Base-by-base conservation (phyloP, 306 rosid species). In the Lathyrus sativus region DNA sequence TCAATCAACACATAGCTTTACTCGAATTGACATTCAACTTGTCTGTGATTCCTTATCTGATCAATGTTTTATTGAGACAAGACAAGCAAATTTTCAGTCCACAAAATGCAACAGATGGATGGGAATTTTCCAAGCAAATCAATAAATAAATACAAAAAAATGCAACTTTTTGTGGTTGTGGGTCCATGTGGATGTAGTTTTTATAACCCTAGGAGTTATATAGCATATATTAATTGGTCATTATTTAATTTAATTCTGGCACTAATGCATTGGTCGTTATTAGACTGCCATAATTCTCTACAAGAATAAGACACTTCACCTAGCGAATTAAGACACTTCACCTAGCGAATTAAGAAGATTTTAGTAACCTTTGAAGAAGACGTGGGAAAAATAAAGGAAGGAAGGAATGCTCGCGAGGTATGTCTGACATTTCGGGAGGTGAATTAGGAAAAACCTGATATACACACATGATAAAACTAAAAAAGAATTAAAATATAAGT, bases 1-100 rank as follows among this genome's bases (percentile, higher is more conserved):
- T 31, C 76, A 70, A 69, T 70, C 72, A 68, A 44, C 4, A 15
- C 24, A 15, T 62, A 33, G 10, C 14, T 51, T 7, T 56, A 51
- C 11, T 29, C 50, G 75, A 80, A 71, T 71, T 67, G 74, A 65
- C 73, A 71, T 54, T 65, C 28, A 42, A 59, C 56, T 56, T 10
- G 46, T 68, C 0, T 22, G 12, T 12, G 31, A 64, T 69, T 22
- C 67, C 53, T 79, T 59, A 19, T 71, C 73, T 26, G 18, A 66
- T 19, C 49, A 61, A 28, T 55, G 3, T n/a, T 19, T 19, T 48
- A 37, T 19, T 43, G 65, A 39, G 58, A 33, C 11, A 44, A 70
- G 48, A 33, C 11, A 44, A 70, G 48, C 57, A 55, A 26, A 19
- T 37, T 64, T 64, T 14, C 0, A 38, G 64, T 68, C 73, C 69